Percentiles rank a stretch among this genome's conserved stretches.
These are phyloP conservation scores for Nemophila menziesii DNA, from an alignment of 257 asterid genomes.

Conservation along the genomic window DNA sequence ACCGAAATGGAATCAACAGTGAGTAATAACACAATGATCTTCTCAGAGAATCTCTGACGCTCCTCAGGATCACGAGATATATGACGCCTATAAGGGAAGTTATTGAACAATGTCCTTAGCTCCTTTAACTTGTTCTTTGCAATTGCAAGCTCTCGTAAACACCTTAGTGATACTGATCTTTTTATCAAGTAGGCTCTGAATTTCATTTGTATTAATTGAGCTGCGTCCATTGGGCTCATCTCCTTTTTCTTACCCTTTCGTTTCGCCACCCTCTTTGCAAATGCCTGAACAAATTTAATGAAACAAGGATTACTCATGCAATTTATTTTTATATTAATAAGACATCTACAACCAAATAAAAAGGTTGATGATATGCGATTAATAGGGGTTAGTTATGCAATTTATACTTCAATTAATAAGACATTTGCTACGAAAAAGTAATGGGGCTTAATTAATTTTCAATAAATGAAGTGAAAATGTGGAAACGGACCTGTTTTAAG, in stretches of 20 bases:
- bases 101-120: constrained; percentile 68
- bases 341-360: too few relatives aligned
- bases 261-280: constrained; percentile 66
- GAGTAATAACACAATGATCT: constrained; percentile 80
- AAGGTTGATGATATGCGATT: too few relatives aligned
- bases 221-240: constrained; percentile 59
- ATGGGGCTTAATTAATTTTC: too few relatives aligned
- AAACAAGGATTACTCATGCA: too few relatives aligned
- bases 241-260: constrained; percentile 63
- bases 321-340: too few relatives aligned
- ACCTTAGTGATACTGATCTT: constrained; percentile 81
- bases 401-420: too few relatives aligned
- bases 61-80: constrained; percentile 66
- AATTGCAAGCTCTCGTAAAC: constrained; percentile 82
- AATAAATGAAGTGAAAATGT: neutral
- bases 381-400: too few relatives aligned
- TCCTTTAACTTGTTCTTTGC: constrained; percentile 89
- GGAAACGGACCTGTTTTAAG: constrained; percentile 49
- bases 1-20: constrained; percentile 97
- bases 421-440: too few relatives aligned
- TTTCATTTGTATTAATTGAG: constrained; percentile 49
- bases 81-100: constrained; percentile 78
- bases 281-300: constrained; percentile 53
- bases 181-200: constrained; percentile 68
- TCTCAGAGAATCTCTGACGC: constrained; percentile 81